Conservation (phyloP, 441 rosid genomes). For the Cnidoscolus chayamansa region DNA sequence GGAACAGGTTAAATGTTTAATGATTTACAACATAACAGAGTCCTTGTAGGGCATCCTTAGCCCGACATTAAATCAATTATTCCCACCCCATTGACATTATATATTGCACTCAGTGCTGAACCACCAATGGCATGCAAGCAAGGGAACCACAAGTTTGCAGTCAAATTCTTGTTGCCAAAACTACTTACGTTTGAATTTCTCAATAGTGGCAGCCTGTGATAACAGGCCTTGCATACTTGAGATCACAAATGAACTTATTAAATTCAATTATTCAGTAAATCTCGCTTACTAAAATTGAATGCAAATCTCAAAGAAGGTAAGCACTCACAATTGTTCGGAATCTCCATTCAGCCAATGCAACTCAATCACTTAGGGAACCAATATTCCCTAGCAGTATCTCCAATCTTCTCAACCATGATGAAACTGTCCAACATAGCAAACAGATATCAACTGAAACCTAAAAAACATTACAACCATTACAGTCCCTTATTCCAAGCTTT, state of each 20-base stretch:
- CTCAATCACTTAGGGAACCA: not conserved
- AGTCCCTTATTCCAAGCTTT: not conserved
- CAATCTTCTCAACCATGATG: slow-evolving; percentile 1
- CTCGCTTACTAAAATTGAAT: not conserved
- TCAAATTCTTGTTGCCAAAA: not conserved
- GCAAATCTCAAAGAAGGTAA: not conserved
- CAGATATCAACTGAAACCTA: not conserved
- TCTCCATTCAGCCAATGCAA: not conserved
- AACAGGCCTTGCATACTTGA: not conserved
- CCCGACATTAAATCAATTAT: not conserved
- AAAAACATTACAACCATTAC: not conserved
- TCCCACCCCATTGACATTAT: not conserved
- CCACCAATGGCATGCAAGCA: not conserved
- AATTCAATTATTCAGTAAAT: no score
- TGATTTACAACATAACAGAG: not conserved
- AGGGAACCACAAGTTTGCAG: not conserved
- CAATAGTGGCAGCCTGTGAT: not conserved
- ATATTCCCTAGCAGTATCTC: not conserved
- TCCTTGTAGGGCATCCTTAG: not conserved
- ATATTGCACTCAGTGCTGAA: not conserved
- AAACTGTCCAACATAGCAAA: not conserved
- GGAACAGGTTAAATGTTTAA: not conserved
- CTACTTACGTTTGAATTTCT: not conserved
- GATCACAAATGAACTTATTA: not conserved
- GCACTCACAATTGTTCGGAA: not conserved